Evolutionary conservation across 1,284 basidiomycete genomes (phyloP).

Genomic region (Thecaphora frezii): DNA sequence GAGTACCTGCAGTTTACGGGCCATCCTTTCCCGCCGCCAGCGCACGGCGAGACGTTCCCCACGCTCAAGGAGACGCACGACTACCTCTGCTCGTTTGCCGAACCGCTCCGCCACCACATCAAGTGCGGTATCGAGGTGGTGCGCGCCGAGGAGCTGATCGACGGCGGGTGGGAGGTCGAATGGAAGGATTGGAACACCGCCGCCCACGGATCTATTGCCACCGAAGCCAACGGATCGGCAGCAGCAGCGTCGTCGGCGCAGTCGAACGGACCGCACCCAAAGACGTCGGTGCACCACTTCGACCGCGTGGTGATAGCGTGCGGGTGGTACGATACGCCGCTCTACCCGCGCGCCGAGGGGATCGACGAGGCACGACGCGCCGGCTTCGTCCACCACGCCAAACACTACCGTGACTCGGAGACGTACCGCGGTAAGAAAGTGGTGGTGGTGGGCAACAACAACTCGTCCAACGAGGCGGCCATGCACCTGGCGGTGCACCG

Average conservation of each 20-base stretch:
- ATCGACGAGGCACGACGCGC: conserved; percentile 14
- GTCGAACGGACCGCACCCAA: too few species aligned
- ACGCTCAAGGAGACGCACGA: conserved; percentile 38
- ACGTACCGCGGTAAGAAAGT: conserved; percentile 27
- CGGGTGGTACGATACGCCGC: conserved; percentile 47
- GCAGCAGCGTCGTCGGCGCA: background rate
- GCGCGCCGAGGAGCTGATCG: conserved; percentile 30
- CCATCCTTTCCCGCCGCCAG: conserved; percentile 25
- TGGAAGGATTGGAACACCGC: conserved; percentile 22
- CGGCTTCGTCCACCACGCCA: conserved; percentile 45
- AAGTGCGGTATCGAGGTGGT: conserved; percentile 34
- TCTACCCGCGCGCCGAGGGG: conserved; percentile 34
- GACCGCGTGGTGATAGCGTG: conserved; percentile 41
- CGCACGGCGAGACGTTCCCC: conserved; percentile 39
- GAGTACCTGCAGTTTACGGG: conserved; percentile 45
- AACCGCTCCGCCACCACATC: conserved; percentile 22
- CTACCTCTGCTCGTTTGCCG: conserved; percentile 31
- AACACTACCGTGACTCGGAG: conserved; percentile 45
- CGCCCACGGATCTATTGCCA: background rate
- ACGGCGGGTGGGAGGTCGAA: conserved; percentile 28
- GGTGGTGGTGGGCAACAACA: conserved; percentile 51
- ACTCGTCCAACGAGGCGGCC: conserved; percentile 46
- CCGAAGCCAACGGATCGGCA: background rate
- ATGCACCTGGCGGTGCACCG: conserved; percentile 41
- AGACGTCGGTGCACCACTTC: conserved; percentile 9